Evolutionary conservation across 805 yeast genomes (phyloP).

Genomic region (Candida coleopterorum): DNA sequence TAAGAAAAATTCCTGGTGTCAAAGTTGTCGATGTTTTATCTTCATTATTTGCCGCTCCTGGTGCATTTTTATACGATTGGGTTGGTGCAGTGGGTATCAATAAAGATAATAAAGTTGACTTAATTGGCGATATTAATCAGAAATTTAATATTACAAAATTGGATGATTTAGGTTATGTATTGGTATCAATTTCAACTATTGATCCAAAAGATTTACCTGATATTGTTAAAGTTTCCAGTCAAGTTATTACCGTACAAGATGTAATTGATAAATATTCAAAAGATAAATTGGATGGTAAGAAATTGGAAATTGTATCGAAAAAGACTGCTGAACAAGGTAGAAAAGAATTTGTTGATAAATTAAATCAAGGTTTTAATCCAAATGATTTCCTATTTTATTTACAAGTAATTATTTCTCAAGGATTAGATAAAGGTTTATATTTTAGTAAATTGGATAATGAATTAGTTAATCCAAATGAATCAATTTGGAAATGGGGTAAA

Average conservation of each 20-base stretch:
- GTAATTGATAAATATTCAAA: slow-evolving; percentile 38
- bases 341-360: slow-evolving; percentile 6
- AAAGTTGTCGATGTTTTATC: slow-evolving; percentile 11
- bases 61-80: slow-evolving; percentile 25
- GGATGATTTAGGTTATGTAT: slow-evolving; percentile 40
- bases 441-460: slow-evolving; percentile 24
- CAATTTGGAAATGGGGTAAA: slow-evolving; percentile 33
- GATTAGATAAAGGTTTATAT: slow-evolving; percentile 17
- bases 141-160: slow-evolving; percentile 31
- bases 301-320: slow-evolving; percentile 14
- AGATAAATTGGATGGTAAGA: slow-evolving; percentile 17
- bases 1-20: slow-evolving; percentile 5
- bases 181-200: slow-evolving; percentile 37
- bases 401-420: slow-evolving; percentile 15
- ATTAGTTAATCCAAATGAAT: slow-evolving; percentile 32
- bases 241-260: slow-evolving; percentile 33
- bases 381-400: slow-evolving; percentile 37
- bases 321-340: slow-evolving; percentile 23
- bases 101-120: slow-evolving; percentile 27
- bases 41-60: slow-evolving; percentile 9
- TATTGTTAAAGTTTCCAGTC: slow-evolving; percentile 39
- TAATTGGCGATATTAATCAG: slow-evolving; percentile 37
- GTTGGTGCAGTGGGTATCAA: slow-evolving; percentile 36
- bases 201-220: slow-evolving; percentile 37
- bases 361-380: slow-evolving; percentile 22